Evolutionary conservation across 441 rosid genomes (phyloP).

Genomic region (Syzygium malaccense): DNA sequence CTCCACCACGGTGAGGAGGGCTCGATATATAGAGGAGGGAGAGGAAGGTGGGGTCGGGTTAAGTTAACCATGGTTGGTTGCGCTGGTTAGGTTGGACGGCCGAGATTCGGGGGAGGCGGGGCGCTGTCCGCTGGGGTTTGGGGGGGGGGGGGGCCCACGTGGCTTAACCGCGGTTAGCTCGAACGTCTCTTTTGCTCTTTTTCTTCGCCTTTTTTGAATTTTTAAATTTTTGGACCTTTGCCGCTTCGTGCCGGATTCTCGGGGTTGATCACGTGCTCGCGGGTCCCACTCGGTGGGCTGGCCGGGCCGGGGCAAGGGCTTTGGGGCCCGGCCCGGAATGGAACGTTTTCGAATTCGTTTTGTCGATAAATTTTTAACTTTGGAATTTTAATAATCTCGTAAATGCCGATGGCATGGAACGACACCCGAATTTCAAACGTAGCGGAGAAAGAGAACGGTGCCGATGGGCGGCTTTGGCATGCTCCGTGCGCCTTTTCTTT

Average conservation of each 20-base stretch:
- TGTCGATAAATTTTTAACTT: too few relatives aligned
- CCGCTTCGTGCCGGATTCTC: not conserved
- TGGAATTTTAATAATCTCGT: too few relatives aligned
- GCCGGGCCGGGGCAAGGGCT: not conserved
- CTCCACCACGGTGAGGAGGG: not conserved
- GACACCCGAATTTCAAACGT: too few relatives aligned
- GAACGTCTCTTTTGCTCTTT: not conserved
- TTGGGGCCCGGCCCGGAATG: not conserved
- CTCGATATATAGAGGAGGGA: not conserved
- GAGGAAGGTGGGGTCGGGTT: rapidly evolving
- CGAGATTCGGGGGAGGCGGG: not conserved
- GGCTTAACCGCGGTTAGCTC: not conserved
- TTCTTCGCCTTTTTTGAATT: not conserved
- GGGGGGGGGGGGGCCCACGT: not conserved
- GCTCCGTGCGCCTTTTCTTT: rapidly evolving
- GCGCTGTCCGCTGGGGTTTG: rapidly evolving
- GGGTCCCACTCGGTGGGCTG: not conserved
- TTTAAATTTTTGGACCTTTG: not conserved
- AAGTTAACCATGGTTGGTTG: not conserved
- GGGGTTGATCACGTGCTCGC: not conserved
- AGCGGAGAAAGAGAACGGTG: not conserved
- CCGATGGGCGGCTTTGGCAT: not conserved
- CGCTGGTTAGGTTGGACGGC: not conserved
- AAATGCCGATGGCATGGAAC: too few relatives aligned
- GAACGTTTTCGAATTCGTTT: too few relatives aligned